A percentile compares a stretch with the other conserved stretches of the same genome.
Evolutionary conservation across 1,284 basidiomycete species (phyloP).

Genomic region (Stygiomarasmius scandens): DNA sequence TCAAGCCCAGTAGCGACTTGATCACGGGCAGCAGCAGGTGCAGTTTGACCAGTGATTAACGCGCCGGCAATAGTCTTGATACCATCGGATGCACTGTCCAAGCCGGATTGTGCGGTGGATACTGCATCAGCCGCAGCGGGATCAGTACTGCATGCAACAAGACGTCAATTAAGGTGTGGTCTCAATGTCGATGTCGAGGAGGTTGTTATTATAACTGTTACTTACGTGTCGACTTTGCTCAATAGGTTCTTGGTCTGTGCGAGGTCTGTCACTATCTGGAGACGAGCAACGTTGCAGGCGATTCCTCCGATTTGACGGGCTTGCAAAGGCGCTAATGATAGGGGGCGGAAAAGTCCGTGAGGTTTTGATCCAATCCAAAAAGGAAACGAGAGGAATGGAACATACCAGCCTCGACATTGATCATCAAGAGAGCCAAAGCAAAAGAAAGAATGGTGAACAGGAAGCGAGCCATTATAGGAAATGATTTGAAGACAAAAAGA

Average conservation of each 20-base stretch:
- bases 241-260: constrained; percentile 27
- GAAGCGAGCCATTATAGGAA: constrained; percentile 20
- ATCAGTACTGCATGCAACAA: constrained; percentile 15
- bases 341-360: too few relatives aligned
- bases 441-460: constrained; percentile 14
- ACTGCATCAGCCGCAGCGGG: constrained; percentile 28
- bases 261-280: constrained; percentile 34
- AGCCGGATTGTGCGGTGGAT: constrained; percentile 27
- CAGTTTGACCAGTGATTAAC: constrained; percentile 35
- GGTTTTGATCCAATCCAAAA: too few relatives aligned
- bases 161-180: neutral
- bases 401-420: constrained; percentile 19
- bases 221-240: constrained; percentile 25
- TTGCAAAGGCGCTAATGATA: constrained; percentile 23
- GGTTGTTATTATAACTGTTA: too few relatives aligned
- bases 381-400: too few relatives aligned
- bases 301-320: constrained; percentile 18
- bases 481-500: constrained; percentile 4
- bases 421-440: constrained; percentile 20
- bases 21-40: constrained; percentile 37
- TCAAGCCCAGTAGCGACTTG: constrained; percentile 32
- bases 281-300: constrained; percentile 35
- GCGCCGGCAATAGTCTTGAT: constrained; percentile 38
- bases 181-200: neutral
- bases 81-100: constrained; percentile 32